Evolutionary conservation across 2,329 filamentous ascomycete genomes (phyloP).

Genomic region (Albophoma yamanashiensis): DNA sequence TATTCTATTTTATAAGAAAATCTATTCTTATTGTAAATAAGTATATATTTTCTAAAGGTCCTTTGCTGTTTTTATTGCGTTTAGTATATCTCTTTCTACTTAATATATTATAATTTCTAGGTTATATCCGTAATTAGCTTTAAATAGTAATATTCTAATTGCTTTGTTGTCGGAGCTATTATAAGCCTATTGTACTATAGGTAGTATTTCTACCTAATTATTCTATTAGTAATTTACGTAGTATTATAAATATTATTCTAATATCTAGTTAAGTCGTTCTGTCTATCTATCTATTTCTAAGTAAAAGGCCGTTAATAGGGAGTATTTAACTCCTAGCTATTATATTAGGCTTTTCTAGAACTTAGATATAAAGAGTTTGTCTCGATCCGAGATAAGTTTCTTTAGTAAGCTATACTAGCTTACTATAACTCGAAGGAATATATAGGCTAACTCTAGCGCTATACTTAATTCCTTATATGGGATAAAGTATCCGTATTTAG

Average conservation of each 20-base stretch:
- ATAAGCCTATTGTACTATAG: not conserved
- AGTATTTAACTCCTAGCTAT: not conserved
- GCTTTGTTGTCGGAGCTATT: not conserved
- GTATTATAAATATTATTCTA: not conserved
- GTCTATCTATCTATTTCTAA: not conserved
- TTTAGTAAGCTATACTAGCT: not conserved
- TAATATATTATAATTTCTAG: not conserved
- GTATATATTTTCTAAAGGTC: not conserved
- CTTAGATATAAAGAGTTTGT: not conserved
- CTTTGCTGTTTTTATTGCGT: not conserved
- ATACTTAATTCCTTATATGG: not conserved
- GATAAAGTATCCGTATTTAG: not conserved
- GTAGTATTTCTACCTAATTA: not conserved
- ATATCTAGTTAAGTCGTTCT: not conserved
- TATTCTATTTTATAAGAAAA: not conserved
- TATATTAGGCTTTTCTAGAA: not conserved
- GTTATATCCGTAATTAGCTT: not conserved
- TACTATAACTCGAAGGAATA: not conserved
- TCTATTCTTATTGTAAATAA: not conserved
- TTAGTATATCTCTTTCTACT: not conserved
- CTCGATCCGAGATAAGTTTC: not conserved
- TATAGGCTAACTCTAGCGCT: not conserved
- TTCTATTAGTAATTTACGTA: not conserved
- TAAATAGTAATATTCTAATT: not conserved
- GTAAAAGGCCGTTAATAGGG: not conserved